These are phyloP conservation scores for Trichoderma breve DNA, from an alignment of 2,329 filamentous ascomycete genomes.

Conservation along the genomic window DNA sequence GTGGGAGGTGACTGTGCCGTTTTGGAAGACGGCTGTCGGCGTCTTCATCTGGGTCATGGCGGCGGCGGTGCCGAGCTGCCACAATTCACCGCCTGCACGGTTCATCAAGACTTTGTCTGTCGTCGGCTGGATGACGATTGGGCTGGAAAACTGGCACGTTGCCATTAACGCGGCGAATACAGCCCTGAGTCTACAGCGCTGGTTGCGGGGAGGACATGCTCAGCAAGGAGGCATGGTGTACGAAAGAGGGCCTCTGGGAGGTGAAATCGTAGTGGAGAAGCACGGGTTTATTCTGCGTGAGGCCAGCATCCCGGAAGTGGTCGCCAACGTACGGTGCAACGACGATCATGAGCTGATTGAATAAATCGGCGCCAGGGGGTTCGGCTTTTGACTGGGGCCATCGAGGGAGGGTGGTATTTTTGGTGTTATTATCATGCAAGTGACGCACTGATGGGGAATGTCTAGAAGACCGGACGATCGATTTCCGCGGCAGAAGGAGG, in stretches of 20 bases:
- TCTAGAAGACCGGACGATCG: background rate
- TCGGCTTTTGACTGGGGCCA: background rate
- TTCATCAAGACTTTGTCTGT: conserved; percentile 48
- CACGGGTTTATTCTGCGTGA: conserved; percentile 31
- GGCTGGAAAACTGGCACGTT: conserved; percentile 50
- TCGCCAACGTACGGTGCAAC: conserved; percentile 22
- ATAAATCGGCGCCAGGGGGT: background rate
- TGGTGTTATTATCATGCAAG: background rate
- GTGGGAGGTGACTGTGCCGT: conserved; percentile 47
- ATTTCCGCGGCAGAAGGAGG: background rate
- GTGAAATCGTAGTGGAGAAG: conserved; percentile 27
- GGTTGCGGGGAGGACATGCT: conserved; percentile 36
- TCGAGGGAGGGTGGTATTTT: background rate
- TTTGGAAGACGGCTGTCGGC: conserved; percentile 47
- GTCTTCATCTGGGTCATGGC: conserved; percentile 50
- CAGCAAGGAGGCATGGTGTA: conserved; percentile 19
- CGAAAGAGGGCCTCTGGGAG: conserved; percentile 23
- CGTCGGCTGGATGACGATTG: conserved; percentile 44
- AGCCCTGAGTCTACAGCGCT: conserved; percentile 41
- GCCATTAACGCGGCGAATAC: conserved; percentile 37
- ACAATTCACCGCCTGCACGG: conserved; percentile 40
- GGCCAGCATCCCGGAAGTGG: conserved; percentile 24
- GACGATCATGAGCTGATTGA: conserved; percentile 19
- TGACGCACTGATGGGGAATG: background rate
- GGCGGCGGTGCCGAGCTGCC: conserved; percentile 41